Base-by-base conservation (phyloP, 257 asterid species). In the Eucommia ulmoides region DNA sequence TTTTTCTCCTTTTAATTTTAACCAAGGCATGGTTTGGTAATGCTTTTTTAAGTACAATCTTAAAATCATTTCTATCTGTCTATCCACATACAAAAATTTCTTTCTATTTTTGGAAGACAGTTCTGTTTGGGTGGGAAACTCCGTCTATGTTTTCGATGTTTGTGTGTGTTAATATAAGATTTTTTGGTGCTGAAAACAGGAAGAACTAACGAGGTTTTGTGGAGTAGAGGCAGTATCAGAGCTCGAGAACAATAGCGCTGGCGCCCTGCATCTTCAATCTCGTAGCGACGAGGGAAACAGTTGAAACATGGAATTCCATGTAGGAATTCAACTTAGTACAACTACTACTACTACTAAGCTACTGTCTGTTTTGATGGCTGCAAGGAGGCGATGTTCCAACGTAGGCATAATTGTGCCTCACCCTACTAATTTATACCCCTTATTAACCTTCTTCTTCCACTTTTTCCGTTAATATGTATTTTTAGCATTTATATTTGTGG, bases 141-240 rank as follows among this genome's bases (percentile, higher is more conserved):
- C n/a, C n/a, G n/a, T n/a, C n/a, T n/a, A n/a, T n/a, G n/a, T n/a
- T n/a, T n/a, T n/a, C n/a, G n/a, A n/a, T n/a, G n/a, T n/a, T n/a
- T n/a, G n/a, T n/a, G n/a, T n/a, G n/a, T n/a, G n/a, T n/a, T 19
- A 20, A 35, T n/a, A 7, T 19, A 16, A 16, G 49, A 20, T 16
- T 47, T 24, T 62, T 59, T 59, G 51, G 6, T 59, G 57, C 33
- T 45, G 61, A n/a, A 42, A 62, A 57, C 88, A 85, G 96, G 96
- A 80, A 24, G 94, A 85, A 60, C 52, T 85, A 54, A 74, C 68
- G 1, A 66, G 66, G 61, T 22, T 75, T 51, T 69, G 82, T 50
- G 94, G 94, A 35, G 74, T 85, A 2, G 92, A 82, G 22, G 70
- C 70, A 8, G 65, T 77, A 35, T 64, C 84, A 33, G 77, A 65